phyloP scores from a whole-genome alignment of 257 asterid genomes.

The Eucommia ulmoides region DNA sequence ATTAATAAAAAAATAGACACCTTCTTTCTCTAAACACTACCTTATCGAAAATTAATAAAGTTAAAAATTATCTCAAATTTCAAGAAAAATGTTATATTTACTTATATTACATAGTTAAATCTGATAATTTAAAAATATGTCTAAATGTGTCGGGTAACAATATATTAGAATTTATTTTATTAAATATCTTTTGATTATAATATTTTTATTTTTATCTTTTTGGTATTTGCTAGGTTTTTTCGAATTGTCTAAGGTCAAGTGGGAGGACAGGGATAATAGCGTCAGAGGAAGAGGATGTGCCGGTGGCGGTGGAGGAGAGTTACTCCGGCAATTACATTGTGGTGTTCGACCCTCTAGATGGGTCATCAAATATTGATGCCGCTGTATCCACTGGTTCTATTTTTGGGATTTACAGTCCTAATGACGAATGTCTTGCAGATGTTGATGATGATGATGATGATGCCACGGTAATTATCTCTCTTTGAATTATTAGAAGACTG shows the following conservation, averaged over 20 bases:
- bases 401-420: conserved; percentile 82
- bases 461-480: conserved; percentile 31
- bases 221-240: conserved; percentile 84
- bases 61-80: no score
- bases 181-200: neutral
- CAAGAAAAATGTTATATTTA: neutral
- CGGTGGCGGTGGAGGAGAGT: conserved; percentile 95
- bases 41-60: no score
- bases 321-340: conserved; percentile 95
- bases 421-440: conserved; percentile 76
- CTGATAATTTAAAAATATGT: no score
- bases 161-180: neutral
- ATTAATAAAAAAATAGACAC: no score
- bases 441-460: conserved; percentile 36
- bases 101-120: no score
- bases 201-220: no score
- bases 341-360: conserved; percentile 93
- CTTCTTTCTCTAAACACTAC: no score
- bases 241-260: conserved; percentile 78
- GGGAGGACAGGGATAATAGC: conserved; percentile 98
- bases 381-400: conserved; percentile 94
- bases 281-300: conserved; percentile 97
- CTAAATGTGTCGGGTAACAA: neutral
- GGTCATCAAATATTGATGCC: conserved; percentile 91
- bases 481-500: no score